Conservation (phyloP, 805 yeast species). For the Yamadazyma akitaensis region DNA sequence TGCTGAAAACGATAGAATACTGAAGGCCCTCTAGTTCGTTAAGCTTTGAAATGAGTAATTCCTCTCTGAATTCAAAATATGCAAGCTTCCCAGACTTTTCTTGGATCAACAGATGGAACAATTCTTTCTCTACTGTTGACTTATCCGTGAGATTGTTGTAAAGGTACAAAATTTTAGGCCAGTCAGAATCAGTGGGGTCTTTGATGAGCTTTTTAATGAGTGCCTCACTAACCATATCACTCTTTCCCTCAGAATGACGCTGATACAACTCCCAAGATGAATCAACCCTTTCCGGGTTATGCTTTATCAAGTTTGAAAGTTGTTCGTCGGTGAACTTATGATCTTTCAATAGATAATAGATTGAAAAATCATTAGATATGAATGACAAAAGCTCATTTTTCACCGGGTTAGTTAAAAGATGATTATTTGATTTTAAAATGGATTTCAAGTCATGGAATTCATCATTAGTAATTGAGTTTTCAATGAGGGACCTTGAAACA, state of each 20-base stretch:
- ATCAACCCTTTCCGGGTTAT: slow-evolving; percentile 53
- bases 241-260: slow-evolving; percentile 17
- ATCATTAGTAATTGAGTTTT: slow-evolving; percentile 10
- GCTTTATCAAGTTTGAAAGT: slow-evolving; percentile 25
- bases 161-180: slow-evolving; percentile 12
- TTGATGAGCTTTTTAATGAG: slow-evolving; percentile 6
- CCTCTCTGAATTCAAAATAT: slow-evolving; percentile 8
- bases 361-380: slow-evolving; percentile 25
- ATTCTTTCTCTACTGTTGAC: not conserved
- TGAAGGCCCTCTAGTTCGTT: slow-evolving; percentile 17
- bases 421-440: slow-evolving; percentile 11
- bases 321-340: slow-evolving; percentile 15
- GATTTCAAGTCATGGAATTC: slow-evolving; percentile 13
- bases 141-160: slow-evolving; percentile 2
- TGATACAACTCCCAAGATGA: slow-evolving; percentile 47
- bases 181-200: slow-evolving; percentile 8
- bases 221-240: not conserved
- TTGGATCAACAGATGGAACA: slow-evolving; percentile 9
- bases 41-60: slow-evolving; percentile 6
- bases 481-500: slow-evolving; percentile 7
- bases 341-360: slow-evolving; percentile 22
- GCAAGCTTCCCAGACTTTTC: not conserved
- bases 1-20: slow-evolving; percentile 17
- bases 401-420: slow-evolving; percentile 7
- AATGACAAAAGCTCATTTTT: slow-evolving; percentile 18